These are phyloP conservation scores for Botryotinia convoluta DNA, from an alignment of 2,329 filamentous ascomycete species.

Conservation along the genomic window DNA sequence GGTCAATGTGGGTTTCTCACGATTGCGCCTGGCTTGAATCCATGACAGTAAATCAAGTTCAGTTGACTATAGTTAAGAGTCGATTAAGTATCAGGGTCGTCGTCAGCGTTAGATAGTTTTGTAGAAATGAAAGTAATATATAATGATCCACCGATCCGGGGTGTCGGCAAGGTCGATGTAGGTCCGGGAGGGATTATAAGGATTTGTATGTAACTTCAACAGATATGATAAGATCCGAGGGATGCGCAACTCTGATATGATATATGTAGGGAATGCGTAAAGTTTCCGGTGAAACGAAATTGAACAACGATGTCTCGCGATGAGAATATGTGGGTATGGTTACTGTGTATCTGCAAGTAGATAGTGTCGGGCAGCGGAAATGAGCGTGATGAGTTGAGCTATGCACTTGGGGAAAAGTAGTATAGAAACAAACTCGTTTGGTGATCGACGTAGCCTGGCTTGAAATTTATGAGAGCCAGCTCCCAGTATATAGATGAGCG, in stretches of 20 bases:
- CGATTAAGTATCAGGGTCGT: constrained; percentile 34
- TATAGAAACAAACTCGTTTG: constrained; percentile 46
- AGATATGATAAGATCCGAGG: constrained; percentile 35
- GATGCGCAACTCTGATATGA: constrained; percentile 40
- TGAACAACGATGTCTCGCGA: constrained; percentile 42
- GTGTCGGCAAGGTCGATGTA: constrained; percentile 17
- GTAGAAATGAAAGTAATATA: constrained; percentile 27
- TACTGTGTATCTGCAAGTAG: constrained; percentile 36
- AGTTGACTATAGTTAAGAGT: constrained; percentile 30
- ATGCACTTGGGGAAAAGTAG: constrained; percentile 35
- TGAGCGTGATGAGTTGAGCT: constrained; percentile 45
- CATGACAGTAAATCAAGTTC: constrained; percentile 44
- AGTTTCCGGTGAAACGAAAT: constrained; percentile 40
- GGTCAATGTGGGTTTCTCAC: constrained; percentile 44
- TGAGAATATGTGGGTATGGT: constrained; percentile 41
- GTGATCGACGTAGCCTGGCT: constrained; percentile 39
- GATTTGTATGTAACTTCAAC: constrained; percentile 34
- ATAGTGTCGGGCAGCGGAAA: constrained; percentile 34
- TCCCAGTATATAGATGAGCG: constrained; percentile 51
- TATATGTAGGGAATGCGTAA: constrained; percentile 43
- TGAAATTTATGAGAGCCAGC: constrained; percentile 54
- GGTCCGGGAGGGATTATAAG: constrained; percentile 23
- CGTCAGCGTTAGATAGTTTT: constrained; percentile 35
- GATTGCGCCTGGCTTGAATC: constrained; percentile 51
- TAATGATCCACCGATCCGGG: constrained; percentile 29